Conservation (phyloP, 306 rosid species). For the Acacia confusa region DNA sequence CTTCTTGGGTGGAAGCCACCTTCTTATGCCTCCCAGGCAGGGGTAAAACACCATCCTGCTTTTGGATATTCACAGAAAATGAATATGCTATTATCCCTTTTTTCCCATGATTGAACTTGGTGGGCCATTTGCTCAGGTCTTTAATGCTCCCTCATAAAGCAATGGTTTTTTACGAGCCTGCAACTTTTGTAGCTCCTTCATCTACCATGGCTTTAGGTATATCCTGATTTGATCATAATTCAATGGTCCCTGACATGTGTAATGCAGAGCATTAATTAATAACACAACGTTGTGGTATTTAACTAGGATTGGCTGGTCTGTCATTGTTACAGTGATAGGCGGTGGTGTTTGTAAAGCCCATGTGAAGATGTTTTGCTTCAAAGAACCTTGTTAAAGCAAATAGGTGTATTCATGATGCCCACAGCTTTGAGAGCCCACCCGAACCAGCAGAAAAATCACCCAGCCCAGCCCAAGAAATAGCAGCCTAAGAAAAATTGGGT, state of each 20-base stretch:
- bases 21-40: slow-evolving; percentile 45
- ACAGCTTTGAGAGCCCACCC: no score
- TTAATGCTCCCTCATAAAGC: slow-evolving; percentile 11
- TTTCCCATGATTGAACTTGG: slow-evolving; percentile 36
- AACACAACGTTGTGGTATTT: neutral
- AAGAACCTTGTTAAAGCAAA: slow-evolving; percentile 35
- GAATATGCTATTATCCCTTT: slow-evolving; percentile 40
- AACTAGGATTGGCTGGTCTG: neutral
- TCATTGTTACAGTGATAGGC: slow-evolving; percentile 21
- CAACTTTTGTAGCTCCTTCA: slow-evolving; percentile 34
- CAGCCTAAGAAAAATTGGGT: no score
- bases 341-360: slow-evolving; percentile 24
- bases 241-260: slow-evolving; percentile 35
- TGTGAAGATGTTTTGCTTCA: slow-evolving; percentile 42
- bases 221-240: slow-evolving; percentile 10
- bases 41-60: slow-evolving; percentile 36
- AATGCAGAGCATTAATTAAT: neutral
- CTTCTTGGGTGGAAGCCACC: slow-evolving; percentile 44
- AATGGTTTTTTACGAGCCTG: slow-evolving; percentile 20
- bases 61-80: slow-evolving; percentile 37
- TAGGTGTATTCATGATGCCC: no score
- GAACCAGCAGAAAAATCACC: no score
- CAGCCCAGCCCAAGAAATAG: no score
- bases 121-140: slow-evolving; percentile 31
- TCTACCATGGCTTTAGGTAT: slow-evolving; percentile 20